Evolutionary conservation across 2,329 filamentous ascomycete genomes (phyloP), one percentile per base, ranked within the genome.

Genomic region (Stagonosporopsis chrysanthemi): DNA sequence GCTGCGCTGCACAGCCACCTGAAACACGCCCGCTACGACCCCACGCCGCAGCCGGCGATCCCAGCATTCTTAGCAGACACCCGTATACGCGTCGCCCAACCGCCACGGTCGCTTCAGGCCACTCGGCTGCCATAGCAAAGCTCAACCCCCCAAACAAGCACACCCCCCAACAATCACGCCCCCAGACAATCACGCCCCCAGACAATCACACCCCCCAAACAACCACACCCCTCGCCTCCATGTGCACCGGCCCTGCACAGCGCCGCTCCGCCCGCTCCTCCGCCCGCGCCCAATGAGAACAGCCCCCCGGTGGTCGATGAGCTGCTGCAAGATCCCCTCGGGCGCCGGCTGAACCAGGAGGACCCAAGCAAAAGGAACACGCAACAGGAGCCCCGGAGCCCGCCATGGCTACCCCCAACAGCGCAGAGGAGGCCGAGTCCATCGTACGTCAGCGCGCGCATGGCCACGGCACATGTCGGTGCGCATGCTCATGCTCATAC

Each of bases 361-460:
- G 61, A 47, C 29, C 31, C 42, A 23, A 9, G 35, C 14, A 39
- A 22, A 19, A 38, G 24, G 7, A 26, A 26, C 4, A 31, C n/a
- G 9, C 7, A 31, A 31, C 6, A 31, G 28, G 9, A 31, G 7
- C 28, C 28, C 28, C 6, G 28, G 7, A 6, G 11, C 28, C 23
- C 64, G 64, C 42, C 64, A 78, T 78, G 76, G 75, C 76, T 9
- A 65, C 47, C 35, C 48, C 62, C 51, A 47, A 62, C 36, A 77
- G 80, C 24, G 6, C 47, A 63, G 81, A 90, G 67, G 88, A 86
- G 77, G 87, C 87, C 56, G 90, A 93, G 57, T 92, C 90, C 62
- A 87, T 93, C 68, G 88, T 90, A 77, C 76, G 87, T 76, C 22
- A 19, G 45, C 31, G 2, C 24, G 24, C 24, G 24, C 24, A 19